Evolutionary conservation across 169 alveolate species (phyloP).

Genomic region (Fabrea salina): DNA sequence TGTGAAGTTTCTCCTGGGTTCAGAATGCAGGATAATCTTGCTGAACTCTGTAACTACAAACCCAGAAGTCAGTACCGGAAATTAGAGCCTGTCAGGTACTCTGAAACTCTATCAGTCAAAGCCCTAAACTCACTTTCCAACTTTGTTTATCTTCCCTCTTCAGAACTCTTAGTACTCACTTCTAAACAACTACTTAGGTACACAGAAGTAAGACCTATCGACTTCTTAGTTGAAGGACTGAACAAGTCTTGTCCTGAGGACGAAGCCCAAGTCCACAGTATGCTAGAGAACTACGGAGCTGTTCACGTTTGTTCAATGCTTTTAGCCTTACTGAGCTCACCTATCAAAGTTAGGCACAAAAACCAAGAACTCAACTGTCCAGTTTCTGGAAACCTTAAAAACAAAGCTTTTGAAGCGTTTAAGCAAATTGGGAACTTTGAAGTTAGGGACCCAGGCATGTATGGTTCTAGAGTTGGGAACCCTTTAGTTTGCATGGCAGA

Average conservation of each 20-base stretch:
- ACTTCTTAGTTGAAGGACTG: neutral
- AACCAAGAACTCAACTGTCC: neutral
- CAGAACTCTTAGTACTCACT: neutral
- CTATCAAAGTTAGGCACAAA: neutral
- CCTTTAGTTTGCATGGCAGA: constrained; percentile 14
- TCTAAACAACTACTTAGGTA: neutral
- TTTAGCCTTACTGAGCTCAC: neutral
- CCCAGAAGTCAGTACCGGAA: neutral
- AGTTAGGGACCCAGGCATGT: neutral
- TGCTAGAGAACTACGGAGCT: neutral
- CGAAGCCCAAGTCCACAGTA: neutral
- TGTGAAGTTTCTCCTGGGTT: neutral
- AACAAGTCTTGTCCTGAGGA: neutral
- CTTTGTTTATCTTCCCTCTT: constrained; percentile 12
- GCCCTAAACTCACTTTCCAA: neutral
- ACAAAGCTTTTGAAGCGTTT: neutral
- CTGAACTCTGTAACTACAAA: constrained; percentile 1
- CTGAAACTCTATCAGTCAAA: neutral
- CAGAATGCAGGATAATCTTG: neutral
- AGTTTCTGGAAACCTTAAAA: neutral
- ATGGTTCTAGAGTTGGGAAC: neutral
- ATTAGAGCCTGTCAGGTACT: neutral
- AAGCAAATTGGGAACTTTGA: neutral
- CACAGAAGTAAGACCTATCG: constrained; percentile 24
- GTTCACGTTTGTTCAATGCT: constrained; percentile 7